phyloP scores from a whole-genome alignment of 2,329 filamentous ascomycete genomes.

The Trichoderma gracile region DNA sequence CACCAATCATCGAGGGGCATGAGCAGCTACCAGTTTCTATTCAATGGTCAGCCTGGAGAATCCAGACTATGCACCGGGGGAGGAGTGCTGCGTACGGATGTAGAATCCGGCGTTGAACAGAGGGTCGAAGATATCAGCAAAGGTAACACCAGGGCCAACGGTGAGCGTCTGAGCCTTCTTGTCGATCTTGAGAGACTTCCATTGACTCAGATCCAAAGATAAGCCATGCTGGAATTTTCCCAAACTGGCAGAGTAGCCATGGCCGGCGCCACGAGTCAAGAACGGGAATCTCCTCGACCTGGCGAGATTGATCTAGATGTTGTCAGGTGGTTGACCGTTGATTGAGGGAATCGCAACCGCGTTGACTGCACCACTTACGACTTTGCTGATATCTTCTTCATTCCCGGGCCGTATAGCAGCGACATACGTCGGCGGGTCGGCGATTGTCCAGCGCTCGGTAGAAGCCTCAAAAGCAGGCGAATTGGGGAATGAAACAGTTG shows the following conservation, averaged over 20 bases:
- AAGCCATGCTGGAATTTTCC: not conserved
- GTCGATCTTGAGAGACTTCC: not conserved
- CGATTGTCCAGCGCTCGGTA: not conserved
- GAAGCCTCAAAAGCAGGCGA: not conserved
- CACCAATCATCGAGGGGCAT: slow-evolving; percentile 16
- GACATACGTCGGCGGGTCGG: not conserved
- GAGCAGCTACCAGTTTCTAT: slow-evolving; percentile 18
- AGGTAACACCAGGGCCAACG: slow-evolving; percentile 13
- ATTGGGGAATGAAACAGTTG: not conserved
- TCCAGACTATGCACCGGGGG: too few species aligned
- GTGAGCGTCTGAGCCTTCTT: slow-evolving; percentile 5
- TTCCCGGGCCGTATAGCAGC: not conserved
- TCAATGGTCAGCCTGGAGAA: not conserved
- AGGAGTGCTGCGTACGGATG: not conserved
- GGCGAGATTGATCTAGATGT: slow-evolving; percentile 7
- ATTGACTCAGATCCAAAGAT: slow-evolving; percentile 12
- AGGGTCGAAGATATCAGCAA: slow-evolving; percentile 15
- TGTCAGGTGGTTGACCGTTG: not conserved
- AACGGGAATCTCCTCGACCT: not conserved
- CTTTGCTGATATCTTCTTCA: slow-evolving; percentile 1
- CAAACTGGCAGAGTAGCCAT: slow-evolving; percentile 15
- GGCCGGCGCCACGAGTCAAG: slow-evolving; percentile 1
- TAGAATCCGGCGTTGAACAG: slow-evolving; percentile 11
- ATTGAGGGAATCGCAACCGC: too few species aligned
- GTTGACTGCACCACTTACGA: not conserved